phyloP scores from a whole-genome alignment of 441 rosid genomes.

The Geranium incanum region DNA sequence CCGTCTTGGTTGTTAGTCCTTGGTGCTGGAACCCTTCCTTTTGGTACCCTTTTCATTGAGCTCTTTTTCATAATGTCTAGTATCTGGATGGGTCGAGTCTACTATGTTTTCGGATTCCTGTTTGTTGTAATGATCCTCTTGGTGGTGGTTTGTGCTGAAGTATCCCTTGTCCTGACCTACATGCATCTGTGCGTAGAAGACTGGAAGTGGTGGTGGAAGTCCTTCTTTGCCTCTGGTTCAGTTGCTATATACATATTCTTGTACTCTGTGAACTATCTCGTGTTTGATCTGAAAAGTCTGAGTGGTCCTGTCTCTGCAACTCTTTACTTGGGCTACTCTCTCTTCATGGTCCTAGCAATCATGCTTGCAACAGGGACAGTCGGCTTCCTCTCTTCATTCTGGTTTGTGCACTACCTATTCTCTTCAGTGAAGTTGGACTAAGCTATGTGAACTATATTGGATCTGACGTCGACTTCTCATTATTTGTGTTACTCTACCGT shows the following conservation, averaged over 20 bases:
- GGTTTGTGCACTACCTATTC: conserved; percentile 17
- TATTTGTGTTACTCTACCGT: background rate
- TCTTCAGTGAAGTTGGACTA: conserved; percentile 10
- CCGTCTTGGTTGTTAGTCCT: conserved; percentile 32
- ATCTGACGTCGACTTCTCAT: background rate
- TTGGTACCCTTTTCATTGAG: conserved; percentile 30
- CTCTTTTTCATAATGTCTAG: conserved; percentile 31
- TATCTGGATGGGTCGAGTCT: conserved; percentile 28
- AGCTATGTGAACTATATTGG: background rate
- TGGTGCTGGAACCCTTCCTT: conserved; percentile 29
- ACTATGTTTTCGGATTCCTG: conserved; percentile 32
- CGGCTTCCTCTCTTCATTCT: conserved; percentile 18
- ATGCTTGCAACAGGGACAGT: conserved; percentile 19
- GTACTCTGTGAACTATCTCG: conserved; percentile 24
- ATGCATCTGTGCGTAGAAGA: conserved; percentile 31
- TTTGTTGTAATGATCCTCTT: conserved; percentile 22
- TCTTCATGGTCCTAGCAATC: conserved; percentile 16
- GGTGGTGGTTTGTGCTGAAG: conserved; percentile 27
- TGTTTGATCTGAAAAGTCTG: conserved; percentile 27
- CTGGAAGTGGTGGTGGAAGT: conserved; percentile 35
- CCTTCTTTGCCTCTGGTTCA: conserved; percentile 31
- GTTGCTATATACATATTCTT: conserved; percentile 28
- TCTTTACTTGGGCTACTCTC: conserved; percentile 18
- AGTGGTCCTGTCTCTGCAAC: conserved; percentile 22
- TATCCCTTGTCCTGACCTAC: conserved; percentile 25